Evolutionary conservation across 805 yeast genomes (phyloP), one percentile per base, ranked within the genome.

Genomic region (Torulaspora indica): DNA sequence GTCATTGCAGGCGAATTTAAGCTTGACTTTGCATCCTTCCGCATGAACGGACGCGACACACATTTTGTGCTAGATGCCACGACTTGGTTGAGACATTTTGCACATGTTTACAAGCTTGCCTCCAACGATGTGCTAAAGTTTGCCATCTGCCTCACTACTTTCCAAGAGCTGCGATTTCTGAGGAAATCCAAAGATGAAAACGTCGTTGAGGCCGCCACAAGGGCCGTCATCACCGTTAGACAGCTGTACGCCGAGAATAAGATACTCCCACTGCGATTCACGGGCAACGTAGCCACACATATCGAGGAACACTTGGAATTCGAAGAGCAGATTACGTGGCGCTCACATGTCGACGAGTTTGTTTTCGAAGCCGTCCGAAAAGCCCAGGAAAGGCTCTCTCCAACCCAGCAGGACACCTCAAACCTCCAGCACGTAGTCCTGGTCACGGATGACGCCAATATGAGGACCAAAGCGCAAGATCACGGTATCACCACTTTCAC

Each of bases 11-110:
- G 35, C 10, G 22, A 35, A 38, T 46, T 55, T 60, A 36, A 47
- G 63, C 36, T 39, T 9, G 84, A 84, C 7, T 71, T 78, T 56
- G 61, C 79, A 29, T 81, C 82, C 4, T 75, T 74, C 37, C 64
- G 72, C 33, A 78, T 79, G 74, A 84, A 79, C 56, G 72, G 76
- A 8, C 60, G 71, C 10, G 60, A 77, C 31, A 79, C 85, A 0
- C 72, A 71, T 51, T 71, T 82, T 40, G 76, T 85, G 1, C 67
- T 84, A 40, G 93, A 84, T 62, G 82, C 91, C 2, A 83, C 84
- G 52, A 76, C 82, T 44, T 84, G 90, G 89, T 65, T 84, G 49
- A 81, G 82, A 54, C 88, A 82, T 55, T 82, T 88, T 57, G 93
- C 89, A 1, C 72, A 82, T 47, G 70, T 84, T 13, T 84, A 73